Base-by-base conservation (phyloP, 345 rosid genomes). In the Eucalyptus brandiana region DNA sequence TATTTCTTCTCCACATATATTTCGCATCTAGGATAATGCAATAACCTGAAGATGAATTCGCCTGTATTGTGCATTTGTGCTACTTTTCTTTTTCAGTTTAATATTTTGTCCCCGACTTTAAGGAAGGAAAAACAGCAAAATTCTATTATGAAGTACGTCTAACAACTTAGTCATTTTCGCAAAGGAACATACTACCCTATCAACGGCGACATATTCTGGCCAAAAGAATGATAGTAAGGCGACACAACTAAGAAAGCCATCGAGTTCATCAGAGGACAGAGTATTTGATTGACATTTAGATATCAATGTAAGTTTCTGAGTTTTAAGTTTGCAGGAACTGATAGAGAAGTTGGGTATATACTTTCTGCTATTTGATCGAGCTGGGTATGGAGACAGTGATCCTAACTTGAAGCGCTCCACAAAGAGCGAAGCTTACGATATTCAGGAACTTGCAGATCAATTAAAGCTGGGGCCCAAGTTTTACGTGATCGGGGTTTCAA, bases 371-470 rank as follows among this genome's bases (percentile, higher is more conserved):
- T 95, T 91, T 48, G 99, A 97, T 90, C 93, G 99, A 88, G 99
- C 99, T 37, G 99, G 99, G 18, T 97, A 97, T 60, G 98, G 99
- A 88, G 97, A 93, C 42, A 97, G 99, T 65, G 98, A 96, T 88
- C 97, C 95, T 18, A 97, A 96, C 91, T 95, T 93, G 9, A 93
- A 85, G 88, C 93, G 96, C 28, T 90, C 99, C 9, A 93, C 95
- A 80, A 95, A 95, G 93, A 96, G 97, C 6, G 99, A 96, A 94
- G 98, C 99, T 45, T 88, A 87, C 8, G 99, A 97, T 92, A 94
- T 97, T 86, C 90, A 93, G 92, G 95, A 97, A 91, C 95, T 97
- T 40, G 99, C 98, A 47, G 99, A 97, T 93, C 92, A 93, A 51
- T 88, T 97, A 87, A 88, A 94, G 86, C 81, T 96, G 53, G 96